Percentiles rank a stretch among this genome's conserved stretches.
These are phyloP conservation scores for Fusarium subglutinans DNA, from an alignment of 2,329 filamentous ascomycete species.

Conservation along the genomic window DNA sequence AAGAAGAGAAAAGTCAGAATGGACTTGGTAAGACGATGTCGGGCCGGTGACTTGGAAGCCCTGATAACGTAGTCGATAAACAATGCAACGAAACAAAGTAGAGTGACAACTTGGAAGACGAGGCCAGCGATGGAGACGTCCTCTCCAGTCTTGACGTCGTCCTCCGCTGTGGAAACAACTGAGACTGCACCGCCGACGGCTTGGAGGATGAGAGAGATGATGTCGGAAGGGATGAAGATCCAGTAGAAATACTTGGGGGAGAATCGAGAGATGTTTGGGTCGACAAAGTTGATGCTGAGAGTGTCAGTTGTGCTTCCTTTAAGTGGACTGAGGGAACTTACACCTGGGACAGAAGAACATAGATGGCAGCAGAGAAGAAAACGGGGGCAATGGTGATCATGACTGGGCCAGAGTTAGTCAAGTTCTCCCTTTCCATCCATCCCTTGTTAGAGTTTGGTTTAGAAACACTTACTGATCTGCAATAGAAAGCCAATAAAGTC, in stretches of 20 bases:
- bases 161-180: conserved; percentile 46
- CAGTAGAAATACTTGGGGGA: conserved; percentile 37
- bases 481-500: conserved; percentile 67
- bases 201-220: conserved; percentile 62
- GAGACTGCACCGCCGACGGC: conserved; percentile 60
- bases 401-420: conserved; percentile 34
- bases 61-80: conserved; percentile 54
- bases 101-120: conserved; percentile 60
- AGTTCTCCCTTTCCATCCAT: background rate
- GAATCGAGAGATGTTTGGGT: conserved; percentile 38
- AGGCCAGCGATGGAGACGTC: conserved; percentile 62
- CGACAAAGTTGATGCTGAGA: conserved; percentile 34
- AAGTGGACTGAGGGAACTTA: conserved; percentile 9
- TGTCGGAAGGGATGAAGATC: conserved; percentile 54
- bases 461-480: conserved; percentile 64
- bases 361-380: conserved; percentile 44
- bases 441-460: background rate
- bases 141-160: conserved; percentile 50
- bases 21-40: conserved; percentile 43
- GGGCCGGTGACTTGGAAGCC: conserved; percentile 40
- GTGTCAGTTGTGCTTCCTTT: background rate
- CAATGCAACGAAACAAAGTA: conserved; percentile 55
- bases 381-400: conserved; percentile 47
- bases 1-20: conserved; percentile 61
- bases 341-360: conserved; percentile 44